A percentile compares a stretch with the other conserved stretches of the same genome.
These are phyloP conservation scores for Eucalyptus leucophloia DNA, from an alignment of 345 rosid species.

Conservation along the genomic window DNA sequence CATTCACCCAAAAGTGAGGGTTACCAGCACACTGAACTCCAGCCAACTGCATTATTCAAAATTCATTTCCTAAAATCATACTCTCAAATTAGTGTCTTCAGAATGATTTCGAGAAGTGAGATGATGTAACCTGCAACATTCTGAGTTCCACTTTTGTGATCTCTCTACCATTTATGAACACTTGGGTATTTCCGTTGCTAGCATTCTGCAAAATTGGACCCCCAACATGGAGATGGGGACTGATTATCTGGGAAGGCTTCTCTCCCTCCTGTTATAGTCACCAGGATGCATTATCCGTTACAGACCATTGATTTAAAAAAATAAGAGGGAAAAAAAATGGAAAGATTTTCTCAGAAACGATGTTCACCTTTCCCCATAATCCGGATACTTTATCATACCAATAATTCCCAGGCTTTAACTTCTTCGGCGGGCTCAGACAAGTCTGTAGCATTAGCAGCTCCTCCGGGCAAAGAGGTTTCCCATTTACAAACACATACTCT, in stretches of 20 bases:
- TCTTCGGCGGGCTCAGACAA: conserved; percentile 82
- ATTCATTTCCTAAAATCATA: neutral
- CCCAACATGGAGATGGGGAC: conserved; percentile 91
- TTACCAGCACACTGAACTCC: conserved; percentile 99
- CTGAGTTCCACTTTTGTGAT: conserved; percentile 89
- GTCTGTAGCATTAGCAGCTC: conserved; percentile 72
- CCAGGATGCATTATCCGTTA: conserved; percentile 6
- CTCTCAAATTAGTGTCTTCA: neutral
- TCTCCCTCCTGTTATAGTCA: conserved; percentile 74
- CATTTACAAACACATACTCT: conserved; percentile 76
- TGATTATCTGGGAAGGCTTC: conserved; percentile 82
- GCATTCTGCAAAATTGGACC: conserved; percentile 71
- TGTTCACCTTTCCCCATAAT: conserved; percentile 97
- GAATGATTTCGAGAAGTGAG: neutral
- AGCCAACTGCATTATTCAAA: conserved; percentile 62
- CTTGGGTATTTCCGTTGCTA: conserved; percentile 88
- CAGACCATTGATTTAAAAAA: neutral
- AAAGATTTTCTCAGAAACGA: neutral
- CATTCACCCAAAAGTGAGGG: conserved; percentile 99
- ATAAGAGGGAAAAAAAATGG: neutral
- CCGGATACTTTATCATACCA: conserved; percentile 99
- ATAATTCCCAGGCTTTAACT: conserved; percentile 89
- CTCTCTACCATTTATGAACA: conserved; percentile 92
- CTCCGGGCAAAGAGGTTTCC: conserved; percentile 67
- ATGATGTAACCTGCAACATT: conserved; percentile 79